Percentiles rank a stretch among this genome's conserved stretches.
These are phyloP conservation scores for Aspergillus sp. DNA, from an alignment of 2,329 filamentous ascomycete genomes.

Conservation along the genomic window DNA sequence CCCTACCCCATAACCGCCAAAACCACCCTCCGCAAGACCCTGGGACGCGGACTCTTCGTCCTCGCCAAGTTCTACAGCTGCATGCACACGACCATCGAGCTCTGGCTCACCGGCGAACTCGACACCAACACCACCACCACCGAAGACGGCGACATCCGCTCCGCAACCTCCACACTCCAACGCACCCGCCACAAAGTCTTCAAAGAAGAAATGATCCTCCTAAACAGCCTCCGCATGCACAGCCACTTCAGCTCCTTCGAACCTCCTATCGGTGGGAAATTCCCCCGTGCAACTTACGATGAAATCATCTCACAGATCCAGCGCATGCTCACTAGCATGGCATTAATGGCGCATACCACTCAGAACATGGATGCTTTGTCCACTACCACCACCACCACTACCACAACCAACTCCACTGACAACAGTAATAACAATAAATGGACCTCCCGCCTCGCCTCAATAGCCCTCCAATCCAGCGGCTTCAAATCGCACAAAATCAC, in stretches of 20 bases:
- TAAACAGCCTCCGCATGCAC: constrained; percentile 63
- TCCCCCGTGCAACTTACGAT: constrained; percentile 65
- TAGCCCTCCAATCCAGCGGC: constrained; percentile 57
- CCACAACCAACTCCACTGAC: background rate
- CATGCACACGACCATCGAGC: constrained; percentile 67
- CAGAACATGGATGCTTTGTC: constrained; percentile 48
- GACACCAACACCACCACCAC: constrained; percentile 19
- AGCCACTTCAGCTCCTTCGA: constrained; percentile 68
- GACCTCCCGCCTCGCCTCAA: constrained; percentile 58
- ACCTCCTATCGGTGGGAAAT: constrained; percentile 70
- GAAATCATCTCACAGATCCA: constrained; percentile 60
- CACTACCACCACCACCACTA: background rate
- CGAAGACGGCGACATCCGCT: constrained; percentile 14
- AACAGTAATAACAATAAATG: constrained; percentile 49
- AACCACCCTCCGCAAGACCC: constrained; percentile 64
- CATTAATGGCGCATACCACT: constrained; percentile 64
- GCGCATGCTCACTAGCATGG: constrained; percentile 61
- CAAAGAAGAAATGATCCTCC: constrained; percentile 64
- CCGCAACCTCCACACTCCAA: constrained; percentile 46
- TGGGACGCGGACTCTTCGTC: constrained; percentile 69
- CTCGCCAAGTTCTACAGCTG: constrained; percentile 73
- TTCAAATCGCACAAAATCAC: constrained; percentile 53
- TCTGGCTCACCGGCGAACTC: constrained; percentile 61
- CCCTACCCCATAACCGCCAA: constrained; percentile 72
- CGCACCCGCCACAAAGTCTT: constrained; percentile 61